These are phyloP conservation scores for Perkinsus chesapeaki DNA, from an alignment of 169 alveolate species.

Conservation along the genomic window DNA sequence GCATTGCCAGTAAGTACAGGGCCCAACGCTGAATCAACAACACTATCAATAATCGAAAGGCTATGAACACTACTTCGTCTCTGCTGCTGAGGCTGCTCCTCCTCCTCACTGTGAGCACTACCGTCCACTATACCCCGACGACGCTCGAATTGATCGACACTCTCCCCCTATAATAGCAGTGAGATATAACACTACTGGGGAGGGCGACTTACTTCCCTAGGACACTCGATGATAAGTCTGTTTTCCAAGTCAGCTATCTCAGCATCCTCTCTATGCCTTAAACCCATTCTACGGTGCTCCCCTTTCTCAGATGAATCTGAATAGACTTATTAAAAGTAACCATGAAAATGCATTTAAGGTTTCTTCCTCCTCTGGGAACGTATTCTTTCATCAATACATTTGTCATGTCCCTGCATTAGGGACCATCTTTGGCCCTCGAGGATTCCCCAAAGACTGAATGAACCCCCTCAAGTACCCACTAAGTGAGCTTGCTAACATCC, in stretches of 20 bases:
- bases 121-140: neutral
- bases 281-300: neutral
- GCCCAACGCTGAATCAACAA: conserved; percentile 8
- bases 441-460: too few species aligned
- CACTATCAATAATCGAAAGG: neutral
- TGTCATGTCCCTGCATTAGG: too few species aligned
- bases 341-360: too few species aligned
- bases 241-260: conserved; percentile 22
- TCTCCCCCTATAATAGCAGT: neutral
- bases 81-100: neutral
- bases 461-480: too few species aligned
- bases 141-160: neutral
- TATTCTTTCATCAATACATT: too few species aligned
- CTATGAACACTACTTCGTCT: neutral
- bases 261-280: conserved; percentile 21
- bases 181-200: neutral
- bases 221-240: conserved; percentile 22
- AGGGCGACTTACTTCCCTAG: neutral
- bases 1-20: conserved; percentile 31
- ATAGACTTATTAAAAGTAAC: too few species aligned
- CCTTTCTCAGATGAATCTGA: neutral
- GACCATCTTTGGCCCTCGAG: too few species aligned
- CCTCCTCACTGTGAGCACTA: too few species aligned
- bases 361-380: too few species aligned
- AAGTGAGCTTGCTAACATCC: too few species aligned